Evolutionary conservation across 2,329 filamentous ascomycete genomes (phyloP).

Genomic region (Waltergamsia citrina): DNA sequence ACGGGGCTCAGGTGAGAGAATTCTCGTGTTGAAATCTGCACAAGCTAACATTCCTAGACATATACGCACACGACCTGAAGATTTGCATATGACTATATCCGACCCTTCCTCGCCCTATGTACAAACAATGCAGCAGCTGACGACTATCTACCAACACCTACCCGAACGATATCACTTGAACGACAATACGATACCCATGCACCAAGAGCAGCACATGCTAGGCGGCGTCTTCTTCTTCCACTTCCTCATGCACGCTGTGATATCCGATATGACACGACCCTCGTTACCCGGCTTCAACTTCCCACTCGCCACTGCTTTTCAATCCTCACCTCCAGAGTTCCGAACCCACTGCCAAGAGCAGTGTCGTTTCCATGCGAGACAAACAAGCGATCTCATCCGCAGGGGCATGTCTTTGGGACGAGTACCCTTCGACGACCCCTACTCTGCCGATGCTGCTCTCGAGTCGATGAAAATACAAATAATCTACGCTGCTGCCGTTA

Average conservation of each 20-base stretch:
- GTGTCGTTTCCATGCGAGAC: constrained; percentile 12
- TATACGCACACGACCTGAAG: constrained; percentile 8
- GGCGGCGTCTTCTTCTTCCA: constrained; percentile 14
- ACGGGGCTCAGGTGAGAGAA: too few species aligned
- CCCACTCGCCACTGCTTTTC: constrained; percentile 12
- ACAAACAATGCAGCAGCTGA: constrained; percentile 11
- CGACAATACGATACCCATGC: constrained; percentile 11
- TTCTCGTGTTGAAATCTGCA: too few species aligned
- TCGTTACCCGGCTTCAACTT: constrained; percentile 15
- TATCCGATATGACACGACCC: constrained; percentile 13
- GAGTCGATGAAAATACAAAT: constrained; percentile 17
- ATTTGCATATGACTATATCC: constrained; percentile 7
- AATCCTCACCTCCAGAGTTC: constrained; percentile 10
- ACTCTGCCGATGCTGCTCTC: constrained; percentile 11
- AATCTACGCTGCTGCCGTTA: constrained; percentile 13
- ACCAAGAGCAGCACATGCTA: constrained; percentile 9
- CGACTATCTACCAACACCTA: constrained; percentile 9
- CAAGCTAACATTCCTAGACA: too few species aligned
- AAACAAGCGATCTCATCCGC: constrained; percentile 11
- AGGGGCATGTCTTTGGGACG: constrained; percentile 7
- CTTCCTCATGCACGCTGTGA: constrained; percentile 12
- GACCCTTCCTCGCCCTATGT: constrained; percentile 9
- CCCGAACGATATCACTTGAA: constrained; percentile 11
- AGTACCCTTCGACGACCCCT: constrained; percentile 12
- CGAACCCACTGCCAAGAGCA: constrained; percentile 10